Percentiles rank a stretch among this genome's conserved stretches.
Evolutionary conservation across 2,329 filamentous ascomycete species (phyloP).

Genomic region (Pseudocercospora fuligena): DNA sequence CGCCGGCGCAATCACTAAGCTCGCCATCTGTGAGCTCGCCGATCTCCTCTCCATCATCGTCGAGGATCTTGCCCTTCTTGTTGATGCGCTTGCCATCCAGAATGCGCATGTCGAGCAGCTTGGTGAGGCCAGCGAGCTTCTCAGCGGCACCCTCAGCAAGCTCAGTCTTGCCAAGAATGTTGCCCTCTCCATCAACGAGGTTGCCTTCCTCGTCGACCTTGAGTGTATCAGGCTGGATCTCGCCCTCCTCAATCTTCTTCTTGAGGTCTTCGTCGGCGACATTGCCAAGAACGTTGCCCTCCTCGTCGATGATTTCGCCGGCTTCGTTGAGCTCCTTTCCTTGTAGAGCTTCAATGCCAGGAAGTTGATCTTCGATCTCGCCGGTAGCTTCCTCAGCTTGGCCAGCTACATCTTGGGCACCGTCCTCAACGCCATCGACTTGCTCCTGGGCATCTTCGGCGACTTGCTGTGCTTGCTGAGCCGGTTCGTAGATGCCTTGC

Average conservation of each 20-base stretch:
- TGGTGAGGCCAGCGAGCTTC: slow-evolving; percentile 48
- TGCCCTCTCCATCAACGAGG: slow-evolving; percentile 56
- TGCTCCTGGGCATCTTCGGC: slow-evolving; percentile 44
- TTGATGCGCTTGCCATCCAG: slow-evolving; percentile 61
- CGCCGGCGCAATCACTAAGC: slow-evolving; percentile 49
- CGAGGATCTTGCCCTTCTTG: slow-evolving; percentile 61
- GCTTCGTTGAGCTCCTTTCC: slow-evolving; percentile 57
- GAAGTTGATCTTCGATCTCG: slow-evolving; percentile 54
- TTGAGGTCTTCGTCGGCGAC: slow-evolving; percentile 52
- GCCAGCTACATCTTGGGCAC: slow-evolving; percentile 37
- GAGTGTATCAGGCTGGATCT: slow-evolving; percentile 53
- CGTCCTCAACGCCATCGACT: slow-evolving; percentile 39
- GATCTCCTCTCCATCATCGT: slow-evolving; percentile 57
- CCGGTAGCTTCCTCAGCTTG: slow-evolving; percentile 36
- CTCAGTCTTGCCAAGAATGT: slow-evolving; percentile 57
- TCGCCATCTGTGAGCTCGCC: slow-evolving; percentile 56
- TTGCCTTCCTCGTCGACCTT: slow-evolving; percentile 57
- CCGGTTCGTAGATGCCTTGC: slow-evolving; percentile 51
- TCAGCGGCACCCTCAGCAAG: slow-evolving; percentile 56
- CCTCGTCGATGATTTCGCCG: slow-evolving; percentile 55
- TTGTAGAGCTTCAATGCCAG: slow-evolving; percentile 57
- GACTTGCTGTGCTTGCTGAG: slow-evolving; percentile 47
- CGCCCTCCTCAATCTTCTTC: slow-evolving; percentile 44
- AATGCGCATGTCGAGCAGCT: slow-evolving; percentile 50
- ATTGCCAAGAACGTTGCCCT: slow-evolving; percentile 56